Conservation (phyloP, 2,329 filamentous ascomycete species). For the Colletotrichum spaethianum region DNA sequence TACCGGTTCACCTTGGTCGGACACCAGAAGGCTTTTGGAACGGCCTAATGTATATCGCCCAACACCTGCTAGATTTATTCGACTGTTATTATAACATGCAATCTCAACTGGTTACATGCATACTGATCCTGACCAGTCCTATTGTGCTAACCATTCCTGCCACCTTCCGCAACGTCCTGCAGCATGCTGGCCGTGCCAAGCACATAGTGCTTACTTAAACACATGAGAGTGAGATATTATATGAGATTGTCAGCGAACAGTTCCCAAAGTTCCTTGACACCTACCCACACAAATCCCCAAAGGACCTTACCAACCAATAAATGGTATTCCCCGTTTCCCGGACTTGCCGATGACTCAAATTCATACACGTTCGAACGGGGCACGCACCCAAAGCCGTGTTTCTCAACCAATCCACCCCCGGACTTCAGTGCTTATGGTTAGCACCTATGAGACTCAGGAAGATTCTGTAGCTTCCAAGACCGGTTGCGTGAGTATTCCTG, state of each 20-base stretch:
- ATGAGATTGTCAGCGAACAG: background rate
- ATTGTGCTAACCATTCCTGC: background rate
- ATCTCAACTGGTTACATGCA: background rate
- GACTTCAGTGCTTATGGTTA: background rate
- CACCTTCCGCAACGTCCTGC: background rate
- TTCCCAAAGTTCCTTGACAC: too few relatives aligned
- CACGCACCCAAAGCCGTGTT: background rate
- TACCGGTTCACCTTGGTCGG: constrained; percentile 81
- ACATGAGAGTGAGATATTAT: background rate
- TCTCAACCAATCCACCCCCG: background rate
- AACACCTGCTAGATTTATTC: background rate
- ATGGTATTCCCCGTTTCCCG: too few relatives aligned
- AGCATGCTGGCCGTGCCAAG: background rate
- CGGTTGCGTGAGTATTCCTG: too few relatives aligned
- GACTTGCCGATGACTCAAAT: background rate
- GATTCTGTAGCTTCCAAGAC: background rate
- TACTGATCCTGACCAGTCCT: too few relatives aligned
- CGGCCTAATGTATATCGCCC: constrained; percentile 10
- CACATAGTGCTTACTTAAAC: background rate
- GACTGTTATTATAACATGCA: background rate
- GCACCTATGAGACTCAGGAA: background rate
- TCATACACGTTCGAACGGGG: background rate
- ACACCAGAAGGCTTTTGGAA: constrained; percentile 74
- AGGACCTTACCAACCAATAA: background rate
- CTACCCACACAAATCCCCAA: background rate